Evolutionary conservation across 495 filamentous ascomycete species (phyloP).

Genomic region (Parathielavia hyrcaniae): DNA sequence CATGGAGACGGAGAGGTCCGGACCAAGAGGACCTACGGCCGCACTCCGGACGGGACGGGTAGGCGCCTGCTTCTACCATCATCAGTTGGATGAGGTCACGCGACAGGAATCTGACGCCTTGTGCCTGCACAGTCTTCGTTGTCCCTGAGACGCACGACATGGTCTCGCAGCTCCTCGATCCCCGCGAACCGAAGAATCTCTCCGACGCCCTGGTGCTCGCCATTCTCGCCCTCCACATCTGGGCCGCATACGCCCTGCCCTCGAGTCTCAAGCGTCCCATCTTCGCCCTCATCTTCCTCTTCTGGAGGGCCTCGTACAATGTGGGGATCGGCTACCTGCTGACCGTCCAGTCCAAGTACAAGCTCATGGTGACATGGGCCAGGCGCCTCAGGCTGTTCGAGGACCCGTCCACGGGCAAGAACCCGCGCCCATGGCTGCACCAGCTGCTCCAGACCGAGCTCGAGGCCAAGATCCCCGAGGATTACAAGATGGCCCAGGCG

Average conservation of each 20-base stretch:
- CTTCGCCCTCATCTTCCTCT: constrained; percentile 75
- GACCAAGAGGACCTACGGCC: constrained; percentile 74
- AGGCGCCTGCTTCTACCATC: constrained; percentile 32
- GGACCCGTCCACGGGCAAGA: constrained; percentile 68
- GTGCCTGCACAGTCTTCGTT: constrained; percentile 64
- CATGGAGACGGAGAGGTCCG: constrained; percentile 11
- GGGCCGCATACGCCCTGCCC: constrained; percentile 66
- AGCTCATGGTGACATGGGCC: constrained; percentile 80
- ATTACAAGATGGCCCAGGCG: constrained; percentile 89
- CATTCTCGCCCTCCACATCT: constrained; percentile 68
- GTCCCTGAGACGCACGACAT: constrained; percentile 97
- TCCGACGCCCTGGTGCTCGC: constrained; percentile 77
- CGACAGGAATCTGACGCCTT: not conserved
- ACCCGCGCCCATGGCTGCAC: constrained; percentile 75
- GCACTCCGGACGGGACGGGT: constrained; percentile 87
- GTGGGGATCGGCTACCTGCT: constrained; percentile 87
- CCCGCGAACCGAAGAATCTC: constrained; percentile 90
- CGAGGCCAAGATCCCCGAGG: constrained; percentile 86
- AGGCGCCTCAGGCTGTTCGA: constrained; percentile 79
- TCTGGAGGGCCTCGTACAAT: constrained; percentile 92
- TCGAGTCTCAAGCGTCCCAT: constrained; percentile 58
- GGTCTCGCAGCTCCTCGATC: constrained; percentile 94
- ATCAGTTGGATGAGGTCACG: not conserved
- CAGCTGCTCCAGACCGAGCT: constrained; percentile 76
- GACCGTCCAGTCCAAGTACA: constrained; percentile 81